Percentiles rank a stretch among this genome's conserved stretches.
These are phyloP conservation scores for Citropsis articulata DNA, from an alignment of 345 rosid species.

Conservation along the genomic window DNA sequence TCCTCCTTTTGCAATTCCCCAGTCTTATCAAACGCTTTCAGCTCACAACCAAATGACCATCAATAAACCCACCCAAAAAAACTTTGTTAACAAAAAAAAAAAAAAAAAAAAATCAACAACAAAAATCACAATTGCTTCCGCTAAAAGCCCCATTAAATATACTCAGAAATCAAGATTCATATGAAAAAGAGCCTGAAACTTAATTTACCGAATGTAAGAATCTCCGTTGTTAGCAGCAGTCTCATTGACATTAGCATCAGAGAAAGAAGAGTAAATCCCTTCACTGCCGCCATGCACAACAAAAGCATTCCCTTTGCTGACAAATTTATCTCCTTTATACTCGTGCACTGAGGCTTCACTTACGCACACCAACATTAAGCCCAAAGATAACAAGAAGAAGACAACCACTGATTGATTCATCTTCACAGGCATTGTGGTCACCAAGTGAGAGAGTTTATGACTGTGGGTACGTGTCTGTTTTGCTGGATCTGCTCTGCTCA, in stretches of 20 bases:
- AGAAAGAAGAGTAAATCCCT: conserved; percentile 75
- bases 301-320: conserved; percentile 82
- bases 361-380: conserved; percentile 20
- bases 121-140: neutral
- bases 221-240: conserved; percentile 38
- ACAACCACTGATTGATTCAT: conserved; percentile 11
- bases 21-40: neutral
- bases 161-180: neutral
- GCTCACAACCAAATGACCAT: neutral
- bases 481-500: conserved; percentile 35
- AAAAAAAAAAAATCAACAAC: conserved; percentile 15
- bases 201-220: conserved; percentile 63
- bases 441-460: neutral
- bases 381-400: conserved; percentile 16
- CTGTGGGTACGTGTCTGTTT: neutral
- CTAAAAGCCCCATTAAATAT: neutral
- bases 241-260: conserved; percentile 21
- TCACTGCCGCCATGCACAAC: conserved; percentile 96
- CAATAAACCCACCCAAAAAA: conserved; percentile 11
- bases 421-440: conserved; percentile 18
- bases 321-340: conserved; percentile 70
- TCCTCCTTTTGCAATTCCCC: neutral
- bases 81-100: no score
- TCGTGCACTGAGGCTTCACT: conserved; percentile 78
- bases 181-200: conserved; percentile 1